These are phyloP conservation scores for Phytophthora colocasiae DNA, from an alignment of 352 stramenopile species.

Conservation along the genomic window DNA sequence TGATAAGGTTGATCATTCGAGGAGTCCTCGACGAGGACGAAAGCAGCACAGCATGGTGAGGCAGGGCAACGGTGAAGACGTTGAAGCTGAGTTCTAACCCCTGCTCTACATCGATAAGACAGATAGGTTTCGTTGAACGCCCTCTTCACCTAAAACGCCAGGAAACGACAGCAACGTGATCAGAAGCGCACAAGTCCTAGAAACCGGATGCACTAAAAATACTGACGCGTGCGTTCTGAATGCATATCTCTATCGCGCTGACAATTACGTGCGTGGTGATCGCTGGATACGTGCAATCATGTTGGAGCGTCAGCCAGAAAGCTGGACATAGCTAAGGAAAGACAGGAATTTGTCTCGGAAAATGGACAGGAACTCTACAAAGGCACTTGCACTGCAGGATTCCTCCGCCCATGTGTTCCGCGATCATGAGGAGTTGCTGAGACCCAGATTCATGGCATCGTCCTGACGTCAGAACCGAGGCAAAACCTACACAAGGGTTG, in stretches of 20 bases:
- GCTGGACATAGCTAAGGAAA: conserved; percentile 1
- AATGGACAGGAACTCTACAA: conserved; percentile 7
- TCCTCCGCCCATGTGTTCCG: conserved; percentile 2
- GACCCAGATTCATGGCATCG: conserved; percentile 7
- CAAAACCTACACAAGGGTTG: conserved; percentile 21
- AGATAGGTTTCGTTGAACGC: conserved; percentile 12
- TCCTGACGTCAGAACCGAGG: conserved; percentile 23
- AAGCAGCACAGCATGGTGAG: neutral
- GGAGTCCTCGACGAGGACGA: too few relatives aligned
- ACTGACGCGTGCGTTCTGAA: neutral
- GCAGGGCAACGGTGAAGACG: neutral
- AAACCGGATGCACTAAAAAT: neutral
- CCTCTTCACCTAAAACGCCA: conserved; percentile 7
- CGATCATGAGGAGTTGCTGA: conserved; percentile 25
- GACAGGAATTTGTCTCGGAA: neutral
- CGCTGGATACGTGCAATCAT: conserved; percentile 1
- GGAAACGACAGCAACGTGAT: conserved; percentile 14
- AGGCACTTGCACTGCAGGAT: neutral
- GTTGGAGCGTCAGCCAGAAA: neutral
- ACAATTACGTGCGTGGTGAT: conserved; percentile 1
- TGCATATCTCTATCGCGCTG: conserved; percentile 10
- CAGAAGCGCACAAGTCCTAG: conserved; percentile 11
- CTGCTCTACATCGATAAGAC: conserved; percentile 12
- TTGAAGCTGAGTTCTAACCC: conserved; percentile 10
- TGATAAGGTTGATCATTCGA: too few relatives aligned